phyloP scores from a whole-genome alignment of 2,329 filamentous ascomycete species.

The Chlorencoelia australis region DNA sequence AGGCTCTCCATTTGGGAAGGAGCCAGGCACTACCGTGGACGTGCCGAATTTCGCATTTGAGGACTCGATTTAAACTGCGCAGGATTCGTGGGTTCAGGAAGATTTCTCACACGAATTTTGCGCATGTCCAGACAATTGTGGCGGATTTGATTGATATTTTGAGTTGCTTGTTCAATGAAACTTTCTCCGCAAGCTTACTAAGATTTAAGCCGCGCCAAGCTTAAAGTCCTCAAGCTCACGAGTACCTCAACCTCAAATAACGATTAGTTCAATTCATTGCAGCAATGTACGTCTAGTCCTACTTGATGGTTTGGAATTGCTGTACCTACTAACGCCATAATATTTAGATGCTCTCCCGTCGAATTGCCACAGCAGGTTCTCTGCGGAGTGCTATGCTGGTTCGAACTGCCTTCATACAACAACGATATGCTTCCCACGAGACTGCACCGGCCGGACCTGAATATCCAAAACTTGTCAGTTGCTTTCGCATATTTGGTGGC shows the following conservation, averaged over 20 bases:
- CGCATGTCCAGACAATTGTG: conserved; percentile 43
- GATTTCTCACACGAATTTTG: conserved; percentile 40
- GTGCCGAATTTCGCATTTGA: conserved; percentile 50
- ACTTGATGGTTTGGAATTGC: too few relatives aligned
- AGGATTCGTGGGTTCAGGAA: conserved; percentile 37
- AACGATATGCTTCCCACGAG: conserved; percentile 31
- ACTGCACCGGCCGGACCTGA: conserved; percentile 12
- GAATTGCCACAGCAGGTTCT: conserved; percentile 43
- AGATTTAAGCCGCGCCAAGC: too few relatives aligned
- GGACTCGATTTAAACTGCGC: conserved; percentile 43
- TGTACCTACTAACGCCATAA: too few relatives aligned
- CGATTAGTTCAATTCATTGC: too few relatives aligned
- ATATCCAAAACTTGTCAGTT: conserved; percentile 24
- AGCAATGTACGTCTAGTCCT: too few relatives aligned
- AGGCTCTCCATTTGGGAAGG: conserved; percentile 23
- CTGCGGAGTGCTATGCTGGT: conserved; percentile 37
- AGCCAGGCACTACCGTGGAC: conserved; percentile 36
- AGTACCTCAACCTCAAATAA: too few relatives aligned
- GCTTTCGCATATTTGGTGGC: not conserved
- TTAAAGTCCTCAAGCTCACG: too few relatives aligned
- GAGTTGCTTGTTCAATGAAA: too few relatives aligned
- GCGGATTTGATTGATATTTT: conserved; percentile 21
- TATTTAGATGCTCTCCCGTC: conserved; percentile 53
- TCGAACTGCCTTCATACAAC: conserved; percentile 44
- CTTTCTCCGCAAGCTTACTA: too few relatives aligned